phyloP scores from a whole-genome alignment of 345 rosid species.

The Ceriops zippeliana region DNA sequence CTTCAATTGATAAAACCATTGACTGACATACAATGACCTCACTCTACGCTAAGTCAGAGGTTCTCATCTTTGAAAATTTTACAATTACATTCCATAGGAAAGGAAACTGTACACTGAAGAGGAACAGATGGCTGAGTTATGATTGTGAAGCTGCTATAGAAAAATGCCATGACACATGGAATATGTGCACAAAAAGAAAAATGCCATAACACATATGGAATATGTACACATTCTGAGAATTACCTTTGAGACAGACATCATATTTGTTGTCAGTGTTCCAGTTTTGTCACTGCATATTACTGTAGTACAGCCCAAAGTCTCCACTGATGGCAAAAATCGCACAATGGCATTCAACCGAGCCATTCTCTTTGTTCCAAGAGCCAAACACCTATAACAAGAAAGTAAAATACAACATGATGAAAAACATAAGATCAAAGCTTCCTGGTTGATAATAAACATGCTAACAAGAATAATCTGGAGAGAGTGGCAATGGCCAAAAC shows the following conservation, averaged over 20 bases:
- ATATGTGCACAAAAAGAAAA: background rate
- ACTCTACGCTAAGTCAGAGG: too few species aligned
- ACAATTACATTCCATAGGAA: too few species aligned
- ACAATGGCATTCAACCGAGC: conserved; percentile 98
- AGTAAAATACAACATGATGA: background rate
- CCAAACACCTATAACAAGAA: conserved; percentile 71
- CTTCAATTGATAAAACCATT: too few species aligned
- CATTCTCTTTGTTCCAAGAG: conserved; percentile 99
- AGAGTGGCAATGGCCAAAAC: background rate
- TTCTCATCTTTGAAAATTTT: too few species aligned
- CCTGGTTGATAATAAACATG: conserved; percentile 1
- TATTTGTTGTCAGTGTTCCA: conserved; percentile 95
- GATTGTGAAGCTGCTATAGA: too few species aligned
- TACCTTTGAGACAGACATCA: conserved; percentile 99
- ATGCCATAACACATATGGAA: background rate
- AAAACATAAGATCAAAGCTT: background rate
- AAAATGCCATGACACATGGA: background rate
- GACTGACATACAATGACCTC: too few species aligned
- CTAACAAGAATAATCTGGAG: background rate
- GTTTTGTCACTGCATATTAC: conserved; percentile 99
- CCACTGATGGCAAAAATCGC: conserved; percentile 96
- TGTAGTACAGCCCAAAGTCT: conserved; percentile 97
- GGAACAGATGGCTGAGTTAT: too few species aligned
- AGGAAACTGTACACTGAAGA: too few species aligned
- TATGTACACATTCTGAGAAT: conserved; percentile 20